These are phyloP conservation scores for Penicillium polonicum DNA, from an alignment of 2,329 filamentous ascomycete species.

Conservation along the genomic window DNA sequence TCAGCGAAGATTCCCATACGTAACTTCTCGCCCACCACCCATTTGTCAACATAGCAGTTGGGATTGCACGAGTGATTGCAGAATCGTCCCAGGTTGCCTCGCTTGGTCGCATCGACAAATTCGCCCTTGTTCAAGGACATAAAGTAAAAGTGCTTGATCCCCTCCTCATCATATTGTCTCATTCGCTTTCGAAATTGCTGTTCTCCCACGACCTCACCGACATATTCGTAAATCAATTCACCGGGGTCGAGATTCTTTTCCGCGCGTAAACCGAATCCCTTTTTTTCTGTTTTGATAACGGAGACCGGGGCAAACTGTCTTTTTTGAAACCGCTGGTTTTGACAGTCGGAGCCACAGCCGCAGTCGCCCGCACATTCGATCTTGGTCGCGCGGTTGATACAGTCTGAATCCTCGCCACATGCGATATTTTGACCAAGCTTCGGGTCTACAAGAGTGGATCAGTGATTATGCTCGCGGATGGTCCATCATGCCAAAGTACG, in stretches of 20 bases:
- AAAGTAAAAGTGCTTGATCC: constrained; percentile 99
- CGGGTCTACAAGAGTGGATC: constrained; percentile 49
- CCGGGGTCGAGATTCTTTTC: constrained; percentile 73
- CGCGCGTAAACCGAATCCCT: constrained; percentile 87
- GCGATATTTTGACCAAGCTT: constrained; percentile 66
- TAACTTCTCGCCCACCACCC: constrained; percentile 94
- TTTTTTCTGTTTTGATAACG: constrained; percentile 97
- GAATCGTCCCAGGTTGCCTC: constrained; percentile 91
- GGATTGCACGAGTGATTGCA: constrained; percentile 99
- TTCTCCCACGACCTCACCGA: constrained; percentile 97
- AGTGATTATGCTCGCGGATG: constrained; percentile 14
- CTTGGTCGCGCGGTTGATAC: constrained; percentile 96
- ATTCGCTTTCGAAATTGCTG: constrained; percentile 83
- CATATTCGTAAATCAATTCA: constrained; percentile 97
- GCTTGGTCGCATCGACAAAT: constrained; percentile 96
- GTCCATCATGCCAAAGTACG: neutral
- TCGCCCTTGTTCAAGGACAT: constrained; percentile 97
- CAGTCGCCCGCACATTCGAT: constrained; percentile 91
- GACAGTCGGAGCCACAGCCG: constrained; percentile 81
- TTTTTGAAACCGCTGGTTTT: constrained; percentile 92
- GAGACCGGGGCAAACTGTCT: constrained; percentile 87
- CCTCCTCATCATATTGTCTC: constrained; percentile 89
- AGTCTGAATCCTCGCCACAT: constrained; percentile 94
- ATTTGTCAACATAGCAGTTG: constrained; percentile 99
- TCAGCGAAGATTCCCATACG: constrained; percentile 98